A percentile compares a stretch with the other conserved stretches of the same genome.
phyloP scores from a whole-genome alignment of 1,284 basidiomycete genomes.

The Sporisorium graminicola region DNA sequence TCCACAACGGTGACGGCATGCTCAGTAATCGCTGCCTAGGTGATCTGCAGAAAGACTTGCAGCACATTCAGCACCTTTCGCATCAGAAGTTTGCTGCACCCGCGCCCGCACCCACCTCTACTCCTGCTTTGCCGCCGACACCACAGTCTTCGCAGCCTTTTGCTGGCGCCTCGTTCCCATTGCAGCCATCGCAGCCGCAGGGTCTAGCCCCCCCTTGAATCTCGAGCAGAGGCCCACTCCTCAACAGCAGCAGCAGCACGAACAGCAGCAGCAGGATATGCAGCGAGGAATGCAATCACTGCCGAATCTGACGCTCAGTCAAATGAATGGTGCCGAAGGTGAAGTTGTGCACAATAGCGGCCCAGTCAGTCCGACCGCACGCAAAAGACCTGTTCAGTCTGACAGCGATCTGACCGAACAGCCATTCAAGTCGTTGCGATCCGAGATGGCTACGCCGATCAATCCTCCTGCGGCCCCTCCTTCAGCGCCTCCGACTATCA shows the following conservation, averaged over 20 bases:
- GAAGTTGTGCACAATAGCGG: constrained; percentile 28
- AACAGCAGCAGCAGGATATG: constrained; percentile 8
- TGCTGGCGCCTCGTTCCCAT: constrained; percentile 11
- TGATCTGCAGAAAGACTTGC: constrained; percentile 56
- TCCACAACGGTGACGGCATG: constrained; percentile 55
- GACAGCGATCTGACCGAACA: constrained; percentile 42
- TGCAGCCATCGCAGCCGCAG: constrained; percentile 13
- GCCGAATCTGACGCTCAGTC: constrained; percentile 27
- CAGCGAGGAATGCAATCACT: constrained; percentile 23
- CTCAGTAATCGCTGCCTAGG: constrained; percentile 56
- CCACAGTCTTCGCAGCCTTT: constrained; percentile 23
- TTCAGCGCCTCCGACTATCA: constrained; percentile 31
- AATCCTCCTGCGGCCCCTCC: constrained; percentile 42
- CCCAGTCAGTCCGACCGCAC: constrained; percentile 37
- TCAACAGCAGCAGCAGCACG: constrained; percentile 24
- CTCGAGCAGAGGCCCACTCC: constrained; percentile 24
- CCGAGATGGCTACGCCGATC: constrained; percentile 38
- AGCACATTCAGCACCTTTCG: constrained; percentile 57
- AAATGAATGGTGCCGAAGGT: constrained; percentile 21
- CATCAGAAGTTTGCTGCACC: constrained; percentile 46
- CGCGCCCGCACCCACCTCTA: constrained; percentile 6
- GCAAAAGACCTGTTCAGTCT: constrained; percentile 48
- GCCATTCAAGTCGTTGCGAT: constrained; percentile 47
- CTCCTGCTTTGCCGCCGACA: constrained; percentile 10
- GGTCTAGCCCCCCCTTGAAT: constrained; percentile 18